Conservation (phyloP, 495 filamentous ascomycete species). For the Halenospora varia region DNA sequence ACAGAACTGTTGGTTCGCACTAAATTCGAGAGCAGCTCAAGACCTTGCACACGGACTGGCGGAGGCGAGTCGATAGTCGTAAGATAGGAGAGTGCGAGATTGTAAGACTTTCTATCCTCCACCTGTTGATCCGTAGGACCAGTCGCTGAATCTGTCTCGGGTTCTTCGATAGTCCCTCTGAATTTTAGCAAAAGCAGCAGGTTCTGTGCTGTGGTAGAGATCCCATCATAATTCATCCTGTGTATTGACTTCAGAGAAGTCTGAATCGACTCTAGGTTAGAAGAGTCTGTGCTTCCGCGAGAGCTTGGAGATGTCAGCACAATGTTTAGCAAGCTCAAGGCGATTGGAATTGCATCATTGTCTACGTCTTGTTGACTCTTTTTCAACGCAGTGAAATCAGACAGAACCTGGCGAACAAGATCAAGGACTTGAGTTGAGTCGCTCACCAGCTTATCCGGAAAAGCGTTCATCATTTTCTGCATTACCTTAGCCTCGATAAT, state of each 20-base stretch:
- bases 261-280: conserved; percentile 48
- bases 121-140: conserved; percentile 41
- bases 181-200: conserved; percentile 55
- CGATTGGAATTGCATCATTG: conserved; percentile 52
- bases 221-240: conserved; percentile 24
- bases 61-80: conserved; percentile 61
- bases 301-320: conserved; percentile 62
- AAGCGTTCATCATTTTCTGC: conserved; percentile 60
- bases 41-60: conserved; percentile 73
- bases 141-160: conserved; percentile 9
- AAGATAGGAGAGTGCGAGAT: conserved; percentile 67
- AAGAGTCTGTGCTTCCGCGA: conserved; percentile 41
- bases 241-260: conserved; percentile 41
- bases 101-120: conserved; percentile 67
- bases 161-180: conserved; percentile 24
- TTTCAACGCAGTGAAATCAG: conserved; percentile 23
- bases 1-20: conserved; percentile 58
- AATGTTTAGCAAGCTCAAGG: conserved; percentile 64
- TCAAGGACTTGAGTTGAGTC: conserved; percentile 59
- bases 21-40: conserved; percentile 63
- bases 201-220: conserved; percentile 50
- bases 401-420: conserved; percentile 56
- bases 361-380: conserved; percentile 20
- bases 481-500: conserved; percentile 60
- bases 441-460: conserved; percentile 63